phyloP scores from a whole-genome alignment of 768 basidiomycete genomes.

The Boletales sp. region DNA sequence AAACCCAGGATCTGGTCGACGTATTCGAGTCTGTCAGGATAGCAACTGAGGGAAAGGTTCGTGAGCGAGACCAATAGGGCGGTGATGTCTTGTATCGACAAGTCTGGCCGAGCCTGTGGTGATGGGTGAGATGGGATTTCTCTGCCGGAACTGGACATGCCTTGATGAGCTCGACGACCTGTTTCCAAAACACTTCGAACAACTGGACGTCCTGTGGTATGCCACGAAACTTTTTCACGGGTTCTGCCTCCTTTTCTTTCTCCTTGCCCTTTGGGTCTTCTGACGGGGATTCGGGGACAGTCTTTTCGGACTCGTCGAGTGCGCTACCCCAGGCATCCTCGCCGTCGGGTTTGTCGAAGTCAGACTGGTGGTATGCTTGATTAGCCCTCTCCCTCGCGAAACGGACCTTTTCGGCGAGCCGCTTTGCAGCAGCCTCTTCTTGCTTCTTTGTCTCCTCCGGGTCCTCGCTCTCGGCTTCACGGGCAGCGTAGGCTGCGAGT shows the following conservation, averaged over 20 bases:
- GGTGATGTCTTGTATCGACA: conserved; percentile 96
- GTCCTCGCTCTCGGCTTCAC: conserved; percentile 95
- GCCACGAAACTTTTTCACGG: conserved; percentile 85
- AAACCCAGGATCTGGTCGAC: conserved; percentile 94
- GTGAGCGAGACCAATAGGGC: conserved; percentile 93
- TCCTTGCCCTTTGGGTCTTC: conserved; percentile 43
- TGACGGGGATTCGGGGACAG: conserved; percentile 1
- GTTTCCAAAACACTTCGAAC: conserved; percentile 99
- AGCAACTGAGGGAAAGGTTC: conserved; percentile 93
- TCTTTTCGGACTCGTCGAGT: conserved; percentile 20
- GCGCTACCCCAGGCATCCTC: conserved; percentile 27
- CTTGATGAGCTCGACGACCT: conserved; percentile 97
- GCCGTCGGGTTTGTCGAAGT: conserved; percentile 12
- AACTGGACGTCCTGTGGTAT: conserved; percentile 92
- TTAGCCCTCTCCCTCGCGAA: conserved; percentile 57
- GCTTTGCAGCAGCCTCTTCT: conserved; percentile 88
- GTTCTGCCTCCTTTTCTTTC: conserved; percentile 55
- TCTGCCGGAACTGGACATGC: conserved; percentile 38
- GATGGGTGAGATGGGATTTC: background rate
- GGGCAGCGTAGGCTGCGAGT: conserved; percentile 91
- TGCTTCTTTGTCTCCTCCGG: conserved; percentile 91
- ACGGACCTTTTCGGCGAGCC: conserved; percentile 85
- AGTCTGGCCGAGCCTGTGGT: conserved; percentile 86
- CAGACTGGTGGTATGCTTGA: conserved; percentile 46
- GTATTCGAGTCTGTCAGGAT: conserved; percentile 95